Evolutionary conservation across 2,329 filamentous ascomycete genomes (phyloP).

Genomic region (Curvularia lunata): DNA sequence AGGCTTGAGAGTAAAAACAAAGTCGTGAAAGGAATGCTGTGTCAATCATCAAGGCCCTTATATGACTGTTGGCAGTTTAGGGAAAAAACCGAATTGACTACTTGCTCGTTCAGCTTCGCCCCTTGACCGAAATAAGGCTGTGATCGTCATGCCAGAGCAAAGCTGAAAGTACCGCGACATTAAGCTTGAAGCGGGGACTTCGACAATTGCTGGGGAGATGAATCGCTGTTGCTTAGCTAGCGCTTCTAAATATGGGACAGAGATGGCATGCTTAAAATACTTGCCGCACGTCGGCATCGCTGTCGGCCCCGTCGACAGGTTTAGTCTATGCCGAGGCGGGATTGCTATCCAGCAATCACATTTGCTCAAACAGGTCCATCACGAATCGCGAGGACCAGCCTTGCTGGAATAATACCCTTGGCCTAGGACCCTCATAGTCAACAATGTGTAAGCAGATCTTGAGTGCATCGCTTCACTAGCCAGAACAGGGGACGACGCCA

Average conservation of each 20-base stretch:
- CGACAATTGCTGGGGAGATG: background rate
- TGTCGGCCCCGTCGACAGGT: background rate
- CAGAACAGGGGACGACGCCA: constrained; percentile 1
- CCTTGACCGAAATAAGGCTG: background rate
- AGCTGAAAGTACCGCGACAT: background rate
- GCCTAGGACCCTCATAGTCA: background rate
- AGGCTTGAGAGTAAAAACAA: background rate
- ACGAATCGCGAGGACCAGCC: background rate
- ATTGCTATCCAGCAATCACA: constrained; percentile 5
- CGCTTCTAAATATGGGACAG: background rate
- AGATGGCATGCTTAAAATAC: background rate
- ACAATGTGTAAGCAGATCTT: background rate
- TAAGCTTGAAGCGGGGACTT: background rate
- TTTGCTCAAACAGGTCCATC: background rate
- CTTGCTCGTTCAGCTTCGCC: background rate
- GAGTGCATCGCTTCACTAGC: background rate
- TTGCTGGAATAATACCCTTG: background rate
- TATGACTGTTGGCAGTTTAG: background rate
- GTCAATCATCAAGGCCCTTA: background rate
- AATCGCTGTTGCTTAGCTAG: background rate
- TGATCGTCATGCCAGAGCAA: background rate
- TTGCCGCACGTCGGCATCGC: background rate
- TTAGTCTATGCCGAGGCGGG: constrained; percentile 2
- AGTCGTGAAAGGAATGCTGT: background rate
- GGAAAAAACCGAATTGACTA: background rate